Evolutionary conservation across 2,329 filamentous ascomycete genomes (phyloP).

Genomic region (Curvularia spicifera): DNA sequence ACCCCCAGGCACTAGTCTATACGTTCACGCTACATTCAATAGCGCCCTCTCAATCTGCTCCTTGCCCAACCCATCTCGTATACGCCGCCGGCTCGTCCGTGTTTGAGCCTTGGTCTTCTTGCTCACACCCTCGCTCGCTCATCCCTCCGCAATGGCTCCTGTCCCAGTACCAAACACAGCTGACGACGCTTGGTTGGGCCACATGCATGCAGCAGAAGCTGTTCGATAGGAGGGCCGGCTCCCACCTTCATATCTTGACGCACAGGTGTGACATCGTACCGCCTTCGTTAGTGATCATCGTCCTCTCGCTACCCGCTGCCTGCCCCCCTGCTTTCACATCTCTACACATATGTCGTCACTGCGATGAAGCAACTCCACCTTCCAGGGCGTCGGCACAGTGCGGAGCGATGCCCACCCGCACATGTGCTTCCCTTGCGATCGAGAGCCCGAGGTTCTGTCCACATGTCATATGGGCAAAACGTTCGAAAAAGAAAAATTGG

Average conservation of each 20-base stretch:
- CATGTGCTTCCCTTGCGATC: constrained; percentile 5
- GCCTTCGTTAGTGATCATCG: background rate
- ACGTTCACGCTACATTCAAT: constrained; percentile 6
- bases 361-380: background rate
- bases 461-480: constrained; percentile 1
- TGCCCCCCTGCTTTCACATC: background rate
- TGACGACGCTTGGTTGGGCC: background rate
- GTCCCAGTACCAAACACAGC: background rate
- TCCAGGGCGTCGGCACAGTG: background rate
- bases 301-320: background rate
- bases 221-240: background rate
- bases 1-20: constrained; percentile 7
- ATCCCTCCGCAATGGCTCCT: background rate
- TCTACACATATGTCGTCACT: constrained; percentile 2
- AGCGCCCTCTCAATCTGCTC: background rate
- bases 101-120: background rate
- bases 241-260: background rate
- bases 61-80: constrained; percentile 2
- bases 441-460: constrained; percentile 1
- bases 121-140: background rate
- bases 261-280: background rate
- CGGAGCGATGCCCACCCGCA: background rate
- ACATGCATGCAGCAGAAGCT: background rate
- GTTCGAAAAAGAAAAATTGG: background rate
- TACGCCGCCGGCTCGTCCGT: background rate